Evolutionary conservation across 192 early-diverging fungal species (phyloP).

Genomic region (Backusella luteola): DNA sequence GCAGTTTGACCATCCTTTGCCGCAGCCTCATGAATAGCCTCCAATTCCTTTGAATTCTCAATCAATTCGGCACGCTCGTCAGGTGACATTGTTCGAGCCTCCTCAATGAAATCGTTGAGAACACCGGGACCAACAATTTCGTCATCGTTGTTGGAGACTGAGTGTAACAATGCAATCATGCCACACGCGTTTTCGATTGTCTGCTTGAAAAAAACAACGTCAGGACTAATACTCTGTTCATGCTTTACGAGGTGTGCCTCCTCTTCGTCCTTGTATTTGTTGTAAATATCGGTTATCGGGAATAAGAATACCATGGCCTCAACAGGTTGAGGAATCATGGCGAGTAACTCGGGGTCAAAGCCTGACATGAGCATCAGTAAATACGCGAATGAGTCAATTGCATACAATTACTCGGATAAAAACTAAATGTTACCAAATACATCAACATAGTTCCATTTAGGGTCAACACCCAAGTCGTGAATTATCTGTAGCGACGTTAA

Average conservation of each 20-base stretch:
- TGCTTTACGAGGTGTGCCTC: conserved; percentile 41
- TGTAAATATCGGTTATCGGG: conserved; percentile 66
- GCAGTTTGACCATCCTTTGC: conserved; percentile 67
- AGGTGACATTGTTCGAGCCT: conserved; percentile 60
- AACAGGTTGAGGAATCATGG: conserved; percentile 80
- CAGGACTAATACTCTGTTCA: conserved; percentile 52
- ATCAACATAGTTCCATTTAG: conserved; percentile 69
- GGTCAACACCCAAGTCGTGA: conserved; percentile 65
- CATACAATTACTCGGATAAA: neutral
- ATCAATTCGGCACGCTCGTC: conserved; percentile 72
- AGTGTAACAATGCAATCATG: conserved; percentile 91
- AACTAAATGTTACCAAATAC: conserved; percentile 58
- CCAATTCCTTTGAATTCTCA: conserved; percentile 59
- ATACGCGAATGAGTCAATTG: neutral
- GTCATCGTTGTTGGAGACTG: conserved; percentile 75
- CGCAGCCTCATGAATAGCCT: conserved; percentile 50
- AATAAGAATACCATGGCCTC: conserved; percentile 88
- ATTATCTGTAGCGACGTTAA: conserved; percentile 45
- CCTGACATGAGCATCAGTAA: conserved; percentile 35
- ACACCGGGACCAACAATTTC: conserved; percentile 45
- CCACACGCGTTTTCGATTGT: conserved; percentile 94
- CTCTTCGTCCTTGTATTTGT: conserved; percentile 50
- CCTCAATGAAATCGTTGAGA: conserved; percentile 65
- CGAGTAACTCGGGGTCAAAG: conserved; percentile 81
- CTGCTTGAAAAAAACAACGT: conserved; percentile 80